Evolutionary conservation across 305 asterid genomes (phyloP).

Genomic region (Fraxinus baroniana): DNA sequence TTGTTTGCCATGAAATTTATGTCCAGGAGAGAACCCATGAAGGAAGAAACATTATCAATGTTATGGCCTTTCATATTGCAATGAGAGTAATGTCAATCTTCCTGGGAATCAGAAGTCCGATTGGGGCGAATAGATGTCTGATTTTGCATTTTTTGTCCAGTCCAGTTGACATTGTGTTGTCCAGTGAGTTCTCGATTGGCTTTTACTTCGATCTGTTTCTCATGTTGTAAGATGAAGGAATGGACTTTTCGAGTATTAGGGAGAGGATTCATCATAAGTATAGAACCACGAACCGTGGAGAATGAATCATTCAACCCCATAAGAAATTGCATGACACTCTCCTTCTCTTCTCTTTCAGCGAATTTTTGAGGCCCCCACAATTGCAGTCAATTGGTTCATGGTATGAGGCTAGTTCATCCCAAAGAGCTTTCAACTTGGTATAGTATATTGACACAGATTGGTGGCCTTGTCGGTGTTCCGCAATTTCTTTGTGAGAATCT

Average conservation of each 20-base stretch:
- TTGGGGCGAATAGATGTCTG: not conserved
- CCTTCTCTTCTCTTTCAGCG: no score
- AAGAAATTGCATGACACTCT: no score
- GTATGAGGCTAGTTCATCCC: not conserved
- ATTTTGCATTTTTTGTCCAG: not conserved
- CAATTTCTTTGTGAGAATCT: not conserved
- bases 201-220: not conserved
- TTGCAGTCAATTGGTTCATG: not conserved
- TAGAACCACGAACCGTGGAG: not conserved
- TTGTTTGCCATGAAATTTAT: not conserved
- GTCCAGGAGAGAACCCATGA: not conserved
- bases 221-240: not conserved
- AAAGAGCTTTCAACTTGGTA: not conserved
- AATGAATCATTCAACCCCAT: not conserved
- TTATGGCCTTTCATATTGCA: not conserved
- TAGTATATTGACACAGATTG: not conserved
- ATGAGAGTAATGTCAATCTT: not conserved
- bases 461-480: not conserved
- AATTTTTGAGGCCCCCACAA: no score
- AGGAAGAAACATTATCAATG: not conserved
- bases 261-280: slow-evolving; percentile 7
- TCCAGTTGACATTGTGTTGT: not conserved
- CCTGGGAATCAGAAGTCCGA: not conserved
- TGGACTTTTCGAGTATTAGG: not conserved
- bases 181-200: not conserved